Percentiles rank a stretch among this genome's conserved stretches.
Conservation (phyloP, 1,284 basidiomycete genomes). For the Ustilago vetiveriae region DNA sequence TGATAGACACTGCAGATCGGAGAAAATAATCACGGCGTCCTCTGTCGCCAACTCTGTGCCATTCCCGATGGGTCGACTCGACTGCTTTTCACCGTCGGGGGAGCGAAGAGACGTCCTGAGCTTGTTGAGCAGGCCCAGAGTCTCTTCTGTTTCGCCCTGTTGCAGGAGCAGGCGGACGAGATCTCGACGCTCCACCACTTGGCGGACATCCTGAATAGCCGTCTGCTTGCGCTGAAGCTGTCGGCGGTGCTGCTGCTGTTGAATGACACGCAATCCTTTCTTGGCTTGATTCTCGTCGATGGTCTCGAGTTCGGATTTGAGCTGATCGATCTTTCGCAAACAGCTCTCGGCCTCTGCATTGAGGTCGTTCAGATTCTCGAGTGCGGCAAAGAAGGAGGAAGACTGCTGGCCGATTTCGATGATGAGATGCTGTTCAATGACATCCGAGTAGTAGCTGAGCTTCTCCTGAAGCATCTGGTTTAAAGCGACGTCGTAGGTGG, state of each 20-base stretch:
- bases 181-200: constrained; percentile 54
- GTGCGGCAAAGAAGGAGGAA: constrained; percentile 93
- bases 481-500: constrained; percentile 59
- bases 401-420: constrained; percentile 90
- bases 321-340: constrained; percentile 77
- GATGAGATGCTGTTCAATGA: constrained; percentile 92
- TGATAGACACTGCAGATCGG: constrained; percentile 30
- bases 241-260: constrained; percentile 49
- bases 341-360: constrained; percentile 87
- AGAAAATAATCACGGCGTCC: neutral
- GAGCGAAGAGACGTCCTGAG: constrained; percentile 19
- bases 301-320: constrained; percentile 78
- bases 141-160: constrained; percentile 63
- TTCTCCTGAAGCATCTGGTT: constrained; percentile 82
- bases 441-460: constrained; percentile 90
- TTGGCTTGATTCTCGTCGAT: constrained; percentile 77
- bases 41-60: neutral
- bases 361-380: constrained; percentile 90
- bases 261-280: constrained; percentile 45
- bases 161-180: constrained; percentile 53
- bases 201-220: constrained; percentile 40
- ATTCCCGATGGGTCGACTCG: no score
- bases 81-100: neutral
- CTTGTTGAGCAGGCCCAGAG: constrained; percentile 54
- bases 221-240: constrained; percentile 42